Base-by-base conservation (phyloP, 108 stramenopile species). In the Cyclotella kingstonii region DNA sequence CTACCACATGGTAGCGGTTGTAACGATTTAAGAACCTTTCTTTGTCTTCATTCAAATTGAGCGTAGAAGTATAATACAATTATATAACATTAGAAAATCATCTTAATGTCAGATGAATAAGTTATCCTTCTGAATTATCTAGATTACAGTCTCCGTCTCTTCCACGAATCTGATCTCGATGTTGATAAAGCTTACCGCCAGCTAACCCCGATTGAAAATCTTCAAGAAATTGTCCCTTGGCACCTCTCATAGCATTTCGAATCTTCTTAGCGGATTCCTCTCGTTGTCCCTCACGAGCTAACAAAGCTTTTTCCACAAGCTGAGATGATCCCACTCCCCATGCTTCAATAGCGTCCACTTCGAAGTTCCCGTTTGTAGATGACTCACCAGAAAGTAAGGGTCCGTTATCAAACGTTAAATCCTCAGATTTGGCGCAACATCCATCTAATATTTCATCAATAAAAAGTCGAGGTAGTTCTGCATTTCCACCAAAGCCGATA, bases 401-500 rank as follows among this genome's bases (percentile, higher is more conserved):
- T 5, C 90, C 90, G 56, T 80, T 82, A 15, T 81, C 81, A 80
- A 84, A 91, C 0, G 90, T 86, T 55, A 84, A 19, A 58, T 91
- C 90, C 15, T 63, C 63, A 4, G 68, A 49, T 17, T 68, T 51
- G 18, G 90, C 90, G n/a, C 47, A 41, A 54, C 84, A 84, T 34
- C 72, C 70, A 45, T 91, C 90, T 48, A 87, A 81, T 0, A 72
- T 41, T 73, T 91, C 86, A 29, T 87, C 66, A 18, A 91, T 70
- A 54, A 81, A 91, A 19, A 91, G 59, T 43, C 90, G 75, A 27
- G 90, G 90, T 48, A 77, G 41, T 3, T 82, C 63, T 6, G 58
- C 54, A 18, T 81, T 86, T 15, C 90, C 90, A 26, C 90, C 90
- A 70, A 91, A 91, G 12, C 90, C 90, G 41, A 91, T 84, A n/a